Base-by-base conservation (phyloP, 2,329 filamentous ascomycete genomes). In the Colletotrichum spinosum region DNA sequence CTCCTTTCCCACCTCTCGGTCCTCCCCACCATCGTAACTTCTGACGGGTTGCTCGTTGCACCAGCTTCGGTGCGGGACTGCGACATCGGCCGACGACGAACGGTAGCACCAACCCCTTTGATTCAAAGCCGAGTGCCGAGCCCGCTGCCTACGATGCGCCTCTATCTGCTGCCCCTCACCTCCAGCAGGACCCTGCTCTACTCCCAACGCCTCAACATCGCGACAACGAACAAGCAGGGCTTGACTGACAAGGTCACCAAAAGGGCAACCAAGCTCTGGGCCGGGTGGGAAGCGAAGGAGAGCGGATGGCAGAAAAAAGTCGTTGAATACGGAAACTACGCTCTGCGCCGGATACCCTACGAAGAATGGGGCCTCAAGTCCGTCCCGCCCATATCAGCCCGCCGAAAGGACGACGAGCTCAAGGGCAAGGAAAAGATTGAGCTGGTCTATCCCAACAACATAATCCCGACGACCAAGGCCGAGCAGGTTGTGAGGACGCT, bases 331-430 rank as follows among this genome's bases (percentile, higher is more conserved):
- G 96, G 96, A 60, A 97, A 99, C 79, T 83, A 88, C 53, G 88
- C 93, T 13, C 87, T 99, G 67, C 90, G 92, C 72, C 88, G 93
- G 68, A 97, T 99, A 72, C 92, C 96, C 3, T 97, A 92, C 76
- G 92, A 98, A 79, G 96, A 99, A 90, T 99, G 96, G 96, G 94
- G 93, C 0, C 84, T 99, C 70, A 98, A 98, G 81, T 97, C 93
- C 41, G 90, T 99, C 56, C 96, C 96, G 49, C 90, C 94, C 25
- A 83, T 97, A 70, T 93, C 89, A 46, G 81, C 88, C 62, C 86
- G 88, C 70, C 85, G 89, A 63, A 85, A 87, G 70, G 82, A 86
- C 53, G 88, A 92, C 56, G 88, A 92, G 71, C 73, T 89, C 25
- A 77, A 87, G 56, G 87, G 86, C 42, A 84, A 85, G 69, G 86